Base-by-base conservation (phyloP, 106 monocot species). In the Triglochin maritima region DNA sequence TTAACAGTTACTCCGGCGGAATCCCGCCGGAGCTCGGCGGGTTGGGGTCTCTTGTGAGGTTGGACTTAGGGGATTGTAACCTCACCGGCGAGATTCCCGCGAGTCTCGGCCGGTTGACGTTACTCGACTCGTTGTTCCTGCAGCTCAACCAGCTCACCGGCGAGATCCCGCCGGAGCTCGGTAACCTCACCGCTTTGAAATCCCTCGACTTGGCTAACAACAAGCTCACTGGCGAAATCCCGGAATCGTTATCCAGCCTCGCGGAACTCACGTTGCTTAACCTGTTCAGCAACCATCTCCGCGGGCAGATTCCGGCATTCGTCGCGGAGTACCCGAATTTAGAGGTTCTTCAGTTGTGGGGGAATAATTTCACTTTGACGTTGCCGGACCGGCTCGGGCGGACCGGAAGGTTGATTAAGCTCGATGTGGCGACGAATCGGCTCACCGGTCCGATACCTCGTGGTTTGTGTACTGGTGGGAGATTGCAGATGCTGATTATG, bases 191-290 rank as follows among this genome's bases (percentile, higher is more conserved):
- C 59, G 55, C 43, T 29, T 72, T 92, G 49, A 55, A 75, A 4
- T 92, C 92, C 0, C 80, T 92, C 12, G 92, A 93, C 9, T 73
- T 93, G 43, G 88, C 93, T 47, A 74, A 71, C 72, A 93, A 93
- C 78, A 81, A 81, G 48, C 78, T 93, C n/a, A 71, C 78, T n/a
- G 93, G 93, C 0, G 83, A 84, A 66, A 71, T 93, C 2, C 93
- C 93, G 1, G 69, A 43, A 3, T 79, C 52, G 49, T 86, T 93
- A 56, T 67, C 63, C 3, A 61, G 64, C 44, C 78, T 93, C 41
- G 67, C 71, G 60, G 43, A 62, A 7, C 62, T 93, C 50, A 78
- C 69, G 10, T 69, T 88, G 10, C 77, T 93, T 17, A 83, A 86
- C 49, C 75, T 89, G 45, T 93, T 82, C 72, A 65, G 75, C 3